Percentiles rank a stretch among this genome's conserved stretches.
These are phyloP conservation scores for Eimeria praecox DNA, from an alignment of 169 alveolate species.

Conservation along the genomic window DNA sequence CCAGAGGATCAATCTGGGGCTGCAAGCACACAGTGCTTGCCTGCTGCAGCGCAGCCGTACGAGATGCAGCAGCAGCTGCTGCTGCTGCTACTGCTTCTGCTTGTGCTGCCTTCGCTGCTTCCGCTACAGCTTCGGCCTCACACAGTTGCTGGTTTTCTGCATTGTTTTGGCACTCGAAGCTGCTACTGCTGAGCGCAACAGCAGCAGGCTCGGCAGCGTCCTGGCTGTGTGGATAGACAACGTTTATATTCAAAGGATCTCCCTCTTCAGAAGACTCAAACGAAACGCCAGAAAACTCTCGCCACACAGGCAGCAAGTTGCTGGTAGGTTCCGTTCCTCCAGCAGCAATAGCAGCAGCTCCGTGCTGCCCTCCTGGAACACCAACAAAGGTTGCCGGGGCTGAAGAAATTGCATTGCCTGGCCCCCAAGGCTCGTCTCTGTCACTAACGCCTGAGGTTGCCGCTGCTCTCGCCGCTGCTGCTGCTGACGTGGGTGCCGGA, in stretches of 20 bases:
- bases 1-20: constrained; percentile 41
- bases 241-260: background rate
- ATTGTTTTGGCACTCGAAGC: background rate
- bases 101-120: constrained; percentile 9
- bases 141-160: background rate
- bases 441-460: background rate
- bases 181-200: constrained; percentile 16
- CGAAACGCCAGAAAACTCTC: constrained; percentile 65
- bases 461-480: constrained; percentile 30
- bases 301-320: constrained; percentile 66
- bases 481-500: constrained; percentile 21
- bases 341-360: constrained; percentile 46
- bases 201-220: constrained; percentile 26
- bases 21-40: constrained; percentile 34
- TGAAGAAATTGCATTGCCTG: constrained; percentile 35
- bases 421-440: constrained; percentile 57
- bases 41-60: constrained; percentile 46
- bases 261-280: constrained; percentile 72
- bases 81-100: constrained; percentile 41
- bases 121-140: constrained; percentile 6
- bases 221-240: background rate
- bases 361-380: constrained; percentile 17
- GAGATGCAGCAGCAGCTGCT: constrained; percentile 46
- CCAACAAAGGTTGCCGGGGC: constrained; percentile 63
- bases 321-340: constrained; percentile 43